phyloP scores from a whole-genome alignment of 2,329 filamentous ascomycete species.

The Diplodia corticola region DNA sequence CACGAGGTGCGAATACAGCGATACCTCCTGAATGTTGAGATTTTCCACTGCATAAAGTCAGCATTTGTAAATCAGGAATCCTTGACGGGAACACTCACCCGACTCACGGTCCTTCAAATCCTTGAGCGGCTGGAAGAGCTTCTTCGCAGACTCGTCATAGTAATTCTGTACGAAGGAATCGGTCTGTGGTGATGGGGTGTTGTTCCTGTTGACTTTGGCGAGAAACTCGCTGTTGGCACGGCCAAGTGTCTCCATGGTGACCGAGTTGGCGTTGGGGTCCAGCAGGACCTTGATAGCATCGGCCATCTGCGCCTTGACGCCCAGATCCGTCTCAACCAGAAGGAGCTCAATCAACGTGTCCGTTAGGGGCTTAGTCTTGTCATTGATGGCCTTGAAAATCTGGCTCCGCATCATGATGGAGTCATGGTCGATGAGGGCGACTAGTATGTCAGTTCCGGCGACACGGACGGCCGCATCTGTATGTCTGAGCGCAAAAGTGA shows the following conservation, averaged over 20 bases:
- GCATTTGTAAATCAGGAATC: background rate
- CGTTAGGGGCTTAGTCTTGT: constrained; percentile 81
- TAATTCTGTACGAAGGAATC: constrained; percentile 84
- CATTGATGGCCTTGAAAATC: constrained; percentile 87
- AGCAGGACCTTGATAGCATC: constrained; percentile 93
- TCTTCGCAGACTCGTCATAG: constrained; percentile 82
- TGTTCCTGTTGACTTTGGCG: constrained; percentile 57
- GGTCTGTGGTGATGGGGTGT: constrained; percentile 60
- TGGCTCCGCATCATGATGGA: constrained; percentile 90
- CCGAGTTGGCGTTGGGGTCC: constrained; percentile 65
- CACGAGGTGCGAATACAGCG: constrained; percentile 86
- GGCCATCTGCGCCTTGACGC: constrained; percentile 92
- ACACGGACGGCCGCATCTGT: constrained; percentile 81
- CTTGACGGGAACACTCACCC: constrained; percentile 42
- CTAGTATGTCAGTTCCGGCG: constrained; percentile 88
- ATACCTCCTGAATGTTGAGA: constrained; percentile 79
- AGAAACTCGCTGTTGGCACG: constrained; percentile 68
- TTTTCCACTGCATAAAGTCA: constrained; percentile 56
- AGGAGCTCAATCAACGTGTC: constrained; percentile 92
- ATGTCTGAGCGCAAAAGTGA: constrained; percentile 87
- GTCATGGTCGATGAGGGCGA: constrained; percentile 94
- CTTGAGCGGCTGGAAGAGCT: constrained; percentile 83
- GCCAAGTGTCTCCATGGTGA: constrained; percentile 60
- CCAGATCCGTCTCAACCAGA: constrained; percentile 85
- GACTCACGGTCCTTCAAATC: constrained; percentile 68